Evolutionary conservation across 345 rosid species (phyloP).

Genomic region (Melastoma malabathricum): DNA sequence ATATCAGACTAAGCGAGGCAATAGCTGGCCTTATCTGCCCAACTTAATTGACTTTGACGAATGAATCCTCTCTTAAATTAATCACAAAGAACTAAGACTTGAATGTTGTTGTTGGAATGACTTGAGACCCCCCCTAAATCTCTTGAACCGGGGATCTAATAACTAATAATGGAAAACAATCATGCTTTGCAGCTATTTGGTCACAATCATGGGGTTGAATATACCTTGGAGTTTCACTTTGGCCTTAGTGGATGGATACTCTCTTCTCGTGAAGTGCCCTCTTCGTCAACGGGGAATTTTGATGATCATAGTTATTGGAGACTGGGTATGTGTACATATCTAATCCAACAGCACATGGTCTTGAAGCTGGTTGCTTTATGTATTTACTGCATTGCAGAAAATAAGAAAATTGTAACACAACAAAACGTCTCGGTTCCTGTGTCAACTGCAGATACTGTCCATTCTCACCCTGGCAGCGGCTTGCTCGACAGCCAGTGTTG

Average conservation of each 20-base stretch:
- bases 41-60: too few relatives aligned
- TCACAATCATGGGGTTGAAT: conserved; percentile 68
- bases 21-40: too few relatives aligned
- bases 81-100: too few relatives aligned
- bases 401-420: neutral
- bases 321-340: conserved; percentile 40
- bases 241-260: conserved; percentile 75
- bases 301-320: conserved; percentile 54
- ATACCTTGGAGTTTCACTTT: conserved; percentile 84
- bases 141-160: too few relatives aligned
- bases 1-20: too few relatives aligned
- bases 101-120: too few relatives aligned
- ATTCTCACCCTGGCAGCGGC: conserved; percentile 68
- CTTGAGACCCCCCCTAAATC: too few relatives aligned
- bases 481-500: conserved; percentile 67
- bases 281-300: conserved; percentile 46
- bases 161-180: too few relatives aligned
- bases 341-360: neutral
- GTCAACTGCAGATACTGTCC: conserved; percentile 41
- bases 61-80: too few relatives aligned
- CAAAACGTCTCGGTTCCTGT: too few relatives aligned
- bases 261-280: conserved; percentile 45
- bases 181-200: conserved; percentile 49
- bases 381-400: neutral
- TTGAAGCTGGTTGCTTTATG: neutral